phyloP scores from a whole-genome alignment of 257 asterid species.

The Solanum infundibuliforme region DNA sequence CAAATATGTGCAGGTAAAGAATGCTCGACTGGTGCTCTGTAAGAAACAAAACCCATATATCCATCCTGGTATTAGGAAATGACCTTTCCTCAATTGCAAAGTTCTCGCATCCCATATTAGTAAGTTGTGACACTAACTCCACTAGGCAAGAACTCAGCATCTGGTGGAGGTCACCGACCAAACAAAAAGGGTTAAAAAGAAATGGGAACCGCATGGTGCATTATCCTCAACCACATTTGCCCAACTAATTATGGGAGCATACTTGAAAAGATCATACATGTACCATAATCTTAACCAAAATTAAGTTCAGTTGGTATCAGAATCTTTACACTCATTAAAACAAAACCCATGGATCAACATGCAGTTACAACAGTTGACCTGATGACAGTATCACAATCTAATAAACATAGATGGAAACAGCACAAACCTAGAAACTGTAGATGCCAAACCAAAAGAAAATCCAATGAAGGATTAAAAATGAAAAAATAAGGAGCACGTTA shows the following conservation, averaged over 20 bases:
- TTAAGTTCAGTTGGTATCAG: neutral
- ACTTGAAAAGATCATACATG: neutral
- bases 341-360: neutral
- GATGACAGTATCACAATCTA: neutral
- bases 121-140: neutral
- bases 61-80: neutral
- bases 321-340: neutral
- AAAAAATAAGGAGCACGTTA: neutral
- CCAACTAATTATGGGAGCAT: neutral
- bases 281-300: neutral
- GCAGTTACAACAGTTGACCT: neutral
- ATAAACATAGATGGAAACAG: neutral
- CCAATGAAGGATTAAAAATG: neutral
- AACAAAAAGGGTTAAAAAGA: neutral
- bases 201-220: neutral
- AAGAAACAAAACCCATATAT: neutral
- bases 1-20: neutral
- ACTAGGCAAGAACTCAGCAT: neutral
- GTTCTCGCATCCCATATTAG: neutral
- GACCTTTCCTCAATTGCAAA: neutral
- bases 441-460: neutral
- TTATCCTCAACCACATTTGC: neutral
- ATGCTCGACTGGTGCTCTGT: neutral
- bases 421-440: neutral
- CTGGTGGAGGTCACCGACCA: neutral